Evolutionary conservation across 257 asterid genomes (phyloP), one percentile per base, ranked within the genome.

Genomic region (Nicotiana tomentosiformis): DNA sequence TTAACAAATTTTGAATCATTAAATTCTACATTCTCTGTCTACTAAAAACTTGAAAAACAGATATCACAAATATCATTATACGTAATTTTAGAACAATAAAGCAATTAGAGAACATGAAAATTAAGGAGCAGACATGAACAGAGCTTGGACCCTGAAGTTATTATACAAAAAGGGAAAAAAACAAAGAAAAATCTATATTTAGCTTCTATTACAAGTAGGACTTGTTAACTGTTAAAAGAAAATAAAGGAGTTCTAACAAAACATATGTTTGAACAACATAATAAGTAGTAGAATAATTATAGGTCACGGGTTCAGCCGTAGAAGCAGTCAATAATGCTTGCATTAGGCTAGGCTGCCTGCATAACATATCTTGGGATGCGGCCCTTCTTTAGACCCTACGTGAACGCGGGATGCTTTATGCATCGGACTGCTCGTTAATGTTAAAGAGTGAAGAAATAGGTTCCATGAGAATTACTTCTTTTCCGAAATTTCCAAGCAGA

Each of bases 401-500:
- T 61, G 7, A 61, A 20, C 1, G 6, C 5, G 1, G 3, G 0
- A 61, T 20, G 0, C 5, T 60, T 60, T 2, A 15, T 60, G 12
- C 30, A 5, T 1, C 6, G 10, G 66, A 1, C 0, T n/a, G 66
- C 0, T 15, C 2, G 26, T n/a, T 2, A 4, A 8, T 7, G 29
- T 20, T 60, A 60, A n/a, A n/a, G 78, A 20, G 78, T 70, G 33
- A 70, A 1, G 46, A 51, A 51, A 7, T 23, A 23, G 0, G 4
- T 23, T 12, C 16, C 33, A 4, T 26, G 80, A 26, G 51, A 26
- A 49, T 9, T 8, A 0, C 14, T 74, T 49, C 0, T 74, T 49
- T 20, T 37, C 18, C 20, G 61, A 49, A 86, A 83, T 81, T 82
- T 89, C 94, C 94, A 91, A 6, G 89, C 90, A 65, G 94, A 91